These are phyloP conservation scores for Dryas integrifolia DNA, from an alignment of 331 rosid genomes.

Conservation along the genomic window DNA sequence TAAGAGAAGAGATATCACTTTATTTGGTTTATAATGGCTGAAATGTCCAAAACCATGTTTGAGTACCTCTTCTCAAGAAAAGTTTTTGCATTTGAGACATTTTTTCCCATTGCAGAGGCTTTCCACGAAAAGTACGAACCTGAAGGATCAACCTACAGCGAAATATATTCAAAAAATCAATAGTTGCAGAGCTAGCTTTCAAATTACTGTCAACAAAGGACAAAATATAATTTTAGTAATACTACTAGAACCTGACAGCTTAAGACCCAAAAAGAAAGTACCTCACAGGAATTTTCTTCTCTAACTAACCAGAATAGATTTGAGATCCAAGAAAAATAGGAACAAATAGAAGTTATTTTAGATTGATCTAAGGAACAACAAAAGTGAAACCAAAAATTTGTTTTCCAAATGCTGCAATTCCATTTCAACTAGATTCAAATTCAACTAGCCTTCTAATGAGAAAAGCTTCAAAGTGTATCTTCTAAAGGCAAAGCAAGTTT, in stretches of 20 bases:
- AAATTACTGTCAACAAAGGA: not conserved
- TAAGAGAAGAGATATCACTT: conserved; percentile 3
- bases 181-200: not conserved
- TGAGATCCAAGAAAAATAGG: not conserved
- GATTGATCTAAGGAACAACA: not conserved
- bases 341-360: not conserved
- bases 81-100: conserved; percentile 92
- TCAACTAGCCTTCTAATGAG: not conserved
- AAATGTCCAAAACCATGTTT: not conserved
- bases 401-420: not conserved
- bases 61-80: conserved; percentile 92
- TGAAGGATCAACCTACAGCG: conserved; percentile 83
- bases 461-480: not conserved
- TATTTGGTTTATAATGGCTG: not conserved
- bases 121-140: conserved; percentile 98
- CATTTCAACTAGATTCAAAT: not conserved
- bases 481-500: not conserved
- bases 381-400: not conserved
- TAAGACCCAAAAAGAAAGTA: too few relatives aligned
- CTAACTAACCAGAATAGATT: not conserved
- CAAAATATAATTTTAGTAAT: not conserved
- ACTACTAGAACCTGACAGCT: not conserved
- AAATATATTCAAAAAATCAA: not conserved
- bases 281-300: not conserved
- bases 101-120: conserved; percentile 98